Evolutionary conservation across 768 basidiomycete genomes (phyloP), one percentile per base, ranked within the genome.

Genomic region (Lepiota brunneoincarnata): DNA sequence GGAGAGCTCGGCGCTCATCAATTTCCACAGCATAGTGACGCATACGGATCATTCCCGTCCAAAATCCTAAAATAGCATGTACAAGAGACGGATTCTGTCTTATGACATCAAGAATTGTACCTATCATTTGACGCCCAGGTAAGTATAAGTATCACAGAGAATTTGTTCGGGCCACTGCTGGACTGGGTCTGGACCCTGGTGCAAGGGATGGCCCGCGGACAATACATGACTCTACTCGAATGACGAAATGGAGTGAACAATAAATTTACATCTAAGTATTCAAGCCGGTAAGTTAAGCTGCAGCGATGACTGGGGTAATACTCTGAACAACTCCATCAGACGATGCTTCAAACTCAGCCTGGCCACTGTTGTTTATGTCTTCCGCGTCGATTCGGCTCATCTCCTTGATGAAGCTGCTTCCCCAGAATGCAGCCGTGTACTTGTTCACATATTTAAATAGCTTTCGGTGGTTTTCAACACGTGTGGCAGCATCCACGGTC

Each of bases 391-490:
- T 76, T 67, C 79, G 79, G 43, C 78, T 73, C 84, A 94, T 90
- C 73, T 93, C 93, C 63, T 75, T 81, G 64, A 95, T 91, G 68
- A 93, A 94, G 56, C 89, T 90, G 46, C 83, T 87, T 37, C 93
- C 93, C 92, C 93, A 95, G 72, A 89, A 94, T 37, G 90, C 84
- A 28, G 94, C 87, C 54, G 89, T 93, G 75, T 93, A 96, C 71
- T 95, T 95, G 75, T 86, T 87, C 57, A 97, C 91, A 69, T 97
- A 97, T 74, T 93, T 93, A 81, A 92, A 97, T 59, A 99, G 77
- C 72, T 99, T 99, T 61, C 86, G 77, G 69, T 96, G 93, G 71
- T 98, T 98, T 70, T 92, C 89, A 31, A 89, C 88, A n/a, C 93
- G 82, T 37, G 80, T 83, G 41, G 86, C 83, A 3, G 81, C 76